These are phyloP conservation scores for Entelexis sorbosivorans DNA, from an alignment of 1,139 yeast species.

Conservation along the genomic window DNA sequence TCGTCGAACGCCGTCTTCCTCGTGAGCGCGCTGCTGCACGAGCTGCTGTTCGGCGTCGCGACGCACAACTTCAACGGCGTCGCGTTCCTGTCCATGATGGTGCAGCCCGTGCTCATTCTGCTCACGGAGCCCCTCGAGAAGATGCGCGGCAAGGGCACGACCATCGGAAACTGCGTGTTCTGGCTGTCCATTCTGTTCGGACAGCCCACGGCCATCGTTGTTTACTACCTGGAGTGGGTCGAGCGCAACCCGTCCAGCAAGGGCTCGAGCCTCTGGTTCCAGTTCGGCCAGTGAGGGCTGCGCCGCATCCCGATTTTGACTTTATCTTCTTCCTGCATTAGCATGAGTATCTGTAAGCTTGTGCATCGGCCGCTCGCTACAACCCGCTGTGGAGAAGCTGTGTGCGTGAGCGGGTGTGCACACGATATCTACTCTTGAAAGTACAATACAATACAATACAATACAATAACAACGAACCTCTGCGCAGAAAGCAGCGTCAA, in stretches of 20 bases:
- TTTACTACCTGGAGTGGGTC: slow-evolving; percentile 37
- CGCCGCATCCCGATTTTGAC: too few species aligned
- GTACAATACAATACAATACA: too few species aligned
- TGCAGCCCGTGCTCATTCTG: slow-evolving; percentile 35
- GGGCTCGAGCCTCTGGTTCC: slow-evolving; percentile 5
- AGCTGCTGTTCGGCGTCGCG: slow-evolving; percentile 39
- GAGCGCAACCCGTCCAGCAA: slow-evolving; percentile 13
- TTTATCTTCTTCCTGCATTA: too few species aligned
- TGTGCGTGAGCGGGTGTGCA: too few species aligned
- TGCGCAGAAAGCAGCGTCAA: too few species aligned
- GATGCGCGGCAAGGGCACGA: slow-evolving; percentile 32
- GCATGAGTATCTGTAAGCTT: too few species aligned
- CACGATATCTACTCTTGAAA: too few species aligned
- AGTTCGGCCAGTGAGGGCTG: slow-evolving; percentile 2
- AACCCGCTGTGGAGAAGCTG: too few species aligned
- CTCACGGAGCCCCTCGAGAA: slow-evolving; percentile 36
- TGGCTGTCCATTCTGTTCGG: slow-evolving; percentile 39
- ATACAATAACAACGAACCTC: too few species aligned
- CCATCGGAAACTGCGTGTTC: slow-evolving; percentile 38
- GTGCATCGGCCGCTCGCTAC: too few species aligned
- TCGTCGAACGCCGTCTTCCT: slow-evolving; percentile 34
- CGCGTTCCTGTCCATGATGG: slow-evolving; percentile 36
- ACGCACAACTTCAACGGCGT: slow-evolving; percentile 39
- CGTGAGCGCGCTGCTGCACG: slow-evolving; percentile 37
- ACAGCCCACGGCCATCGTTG: slow-evolving; percentile 37